Evolutionary conservation across 352 stramenopile genomes (phyloP).

Genomic region (Phytophthora sojae): DNA sequence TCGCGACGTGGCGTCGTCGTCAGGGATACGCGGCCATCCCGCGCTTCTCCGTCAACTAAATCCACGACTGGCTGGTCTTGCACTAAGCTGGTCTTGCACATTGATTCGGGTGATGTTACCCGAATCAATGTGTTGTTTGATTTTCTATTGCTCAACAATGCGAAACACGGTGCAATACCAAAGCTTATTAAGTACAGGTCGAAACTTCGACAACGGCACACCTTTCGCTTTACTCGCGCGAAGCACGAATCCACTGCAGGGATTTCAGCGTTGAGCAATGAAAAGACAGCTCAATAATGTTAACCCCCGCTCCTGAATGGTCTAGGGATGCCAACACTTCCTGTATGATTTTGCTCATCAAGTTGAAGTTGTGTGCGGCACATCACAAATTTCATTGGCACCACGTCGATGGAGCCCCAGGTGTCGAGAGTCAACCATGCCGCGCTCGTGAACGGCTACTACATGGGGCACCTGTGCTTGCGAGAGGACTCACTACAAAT

Average conservation of each 20-base stretch:
- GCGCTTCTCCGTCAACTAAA: constrained; percentile 16
- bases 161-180: too few relatives aligned
- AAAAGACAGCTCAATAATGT: neutral
- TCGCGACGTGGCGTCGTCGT: constrained; percentile 22
- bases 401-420: constrained; percentile 28
- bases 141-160: neutral
- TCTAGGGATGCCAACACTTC: too few relatives aligned
- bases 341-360: too few relatives aligned
- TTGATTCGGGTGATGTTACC: neutral
- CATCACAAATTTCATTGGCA: neutral
- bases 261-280: neutral
- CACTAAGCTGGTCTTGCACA: too few relatives aligned
- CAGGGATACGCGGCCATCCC: constrained; percentile 21
- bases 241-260: too few relatives aligned
- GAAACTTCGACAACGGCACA: too few relatives aligned
- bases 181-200: too few relatives aligned
- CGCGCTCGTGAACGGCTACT: constrained; percentile 63
- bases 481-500: constrained; percentile 42
- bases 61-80: neutral
- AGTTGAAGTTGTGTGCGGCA: neutral
- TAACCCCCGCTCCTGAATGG: too few relatives aligned
- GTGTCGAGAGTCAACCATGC: constrained; percentile 54
- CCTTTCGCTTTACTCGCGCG: too few relatives aligned
- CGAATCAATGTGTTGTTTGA: neutral
- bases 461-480: constrained; percentile 40